A percentile compares a stretch with the other conserved stretches of the same genome.
Conservation (phyloP, 2,329 filamentous ascomycete genomes). For the Penicillium rolfsii region DNA sequence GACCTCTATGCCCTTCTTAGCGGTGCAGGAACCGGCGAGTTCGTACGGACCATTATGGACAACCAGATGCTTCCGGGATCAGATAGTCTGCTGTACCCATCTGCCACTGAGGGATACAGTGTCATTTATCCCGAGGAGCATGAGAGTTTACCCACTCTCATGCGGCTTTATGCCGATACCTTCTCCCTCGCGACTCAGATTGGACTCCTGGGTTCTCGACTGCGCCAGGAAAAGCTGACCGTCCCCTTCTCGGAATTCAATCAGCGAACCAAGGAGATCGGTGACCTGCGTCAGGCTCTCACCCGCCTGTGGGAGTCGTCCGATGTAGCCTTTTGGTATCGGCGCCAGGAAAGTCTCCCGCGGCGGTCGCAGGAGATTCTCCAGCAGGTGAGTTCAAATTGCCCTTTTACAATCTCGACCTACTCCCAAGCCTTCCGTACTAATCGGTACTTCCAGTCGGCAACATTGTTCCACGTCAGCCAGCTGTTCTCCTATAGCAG, state of each 20-base stretch:
- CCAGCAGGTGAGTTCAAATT: conserved; percentile 47
- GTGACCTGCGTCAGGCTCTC: conserved; percentile 43
- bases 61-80: conserved; percentile 53
- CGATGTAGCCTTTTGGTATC: conserved; percentile 40
- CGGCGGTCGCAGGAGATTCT: conserved; percentile 43
- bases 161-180: conserved; percentile 52
- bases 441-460: conserved; percentile 18
- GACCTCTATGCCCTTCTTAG: conserved; percentile 61
- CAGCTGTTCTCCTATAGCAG: conserved; percentile 58
- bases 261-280: conserved; percentile 38
- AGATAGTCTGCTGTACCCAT: conserved; percentile 43
- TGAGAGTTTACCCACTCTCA: conserved; percentile 44
- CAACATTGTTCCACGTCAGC: conserved; percentile 54
- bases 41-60: conserved; percentile 53
- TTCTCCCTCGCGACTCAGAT: conserved; percentile 51
- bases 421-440: too few species aligned
- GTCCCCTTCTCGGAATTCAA: conserved; percentile 28
- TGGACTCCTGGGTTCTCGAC: conserved; percentile 47
- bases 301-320: conserved; percentile 44
- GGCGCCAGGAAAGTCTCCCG: conserved; percentile 43
- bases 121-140: conserved; percentile 43
- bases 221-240: conserved; percentile 42
- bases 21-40: conserved; percentile 55
- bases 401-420: too few species aligned
- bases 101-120: conserved; percentile 40